Conservation (phyloP, 2,329 filamentous ascomycete species). For the Aureobasidium sp. region DNA sequence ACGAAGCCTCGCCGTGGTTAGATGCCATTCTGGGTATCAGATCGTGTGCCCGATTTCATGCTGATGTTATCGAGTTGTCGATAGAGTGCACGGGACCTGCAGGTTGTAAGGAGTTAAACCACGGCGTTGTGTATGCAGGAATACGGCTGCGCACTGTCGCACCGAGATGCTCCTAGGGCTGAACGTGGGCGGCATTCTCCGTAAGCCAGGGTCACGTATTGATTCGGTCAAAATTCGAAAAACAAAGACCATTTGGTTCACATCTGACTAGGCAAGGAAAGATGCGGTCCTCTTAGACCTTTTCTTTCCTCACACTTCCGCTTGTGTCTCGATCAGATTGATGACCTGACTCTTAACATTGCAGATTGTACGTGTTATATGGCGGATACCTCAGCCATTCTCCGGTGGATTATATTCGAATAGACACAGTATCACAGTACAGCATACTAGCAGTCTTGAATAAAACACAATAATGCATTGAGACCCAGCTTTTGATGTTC, state of each 20-base stretch:
- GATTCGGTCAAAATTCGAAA: neutral
- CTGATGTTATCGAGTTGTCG: neutral
- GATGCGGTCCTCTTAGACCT: too few relatives aligned
- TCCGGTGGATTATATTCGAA: too few relatives aligned
- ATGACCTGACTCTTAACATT: too few relatives aligned
- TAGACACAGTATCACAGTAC: too few relatives aligned
- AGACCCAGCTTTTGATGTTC: neutral
- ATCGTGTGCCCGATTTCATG: constrained; percentile 12
- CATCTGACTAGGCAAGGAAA: too few relatives aligned
- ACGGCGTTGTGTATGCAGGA: constrained; percentile 12
- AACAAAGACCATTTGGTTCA: too few relatives aligned
- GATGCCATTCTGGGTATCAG: constrained; percentile 7
- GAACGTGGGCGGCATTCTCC: neutral
- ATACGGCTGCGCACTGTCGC: neutral
- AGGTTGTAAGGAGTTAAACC: neutral
- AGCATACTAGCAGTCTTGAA: neutral
- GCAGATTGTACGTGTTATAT: too few relatives aligned
- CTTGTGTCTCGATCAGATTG: too few relatives aligned
- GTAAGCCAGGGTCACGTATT: neutral
- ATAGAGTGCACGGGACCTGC: constrained; percentile 6
- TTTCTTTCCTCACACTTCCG: too few relatives aligned
- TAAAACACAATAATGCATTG: neutral
- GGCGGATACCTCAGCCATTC: too few relatives aligned
- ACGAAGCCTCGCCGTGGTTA: constrained; percentile 8
- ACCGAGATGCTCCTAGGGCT: neutral